Evolutionary conservation across 2,329 filamentous ascomycete species (phyloP).

Genomic region (Leptographium lundbergii): DNA sequence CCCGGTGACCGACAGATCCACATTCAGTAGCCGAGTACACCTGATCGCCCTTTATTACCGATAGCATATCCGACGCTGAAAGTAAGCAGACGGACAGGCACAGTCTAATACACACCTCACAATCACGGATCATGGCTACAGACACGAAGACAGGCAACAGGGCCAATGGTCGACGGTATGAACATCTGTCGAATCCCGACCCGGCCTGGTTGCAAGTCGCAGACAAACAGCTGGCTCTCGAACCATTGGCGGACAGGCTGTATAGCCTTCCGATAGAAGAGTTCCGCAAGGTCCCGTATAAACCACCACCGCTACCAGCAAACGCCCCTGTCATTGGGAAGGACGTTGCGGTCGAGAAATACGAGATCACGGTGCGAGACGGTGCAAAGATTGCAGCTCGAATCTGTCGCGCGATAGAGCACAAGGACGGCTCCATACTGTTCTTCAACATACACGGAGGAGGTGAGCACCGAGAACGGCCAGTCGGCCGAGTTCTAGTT

Average conservation of each 20-base stretch:
- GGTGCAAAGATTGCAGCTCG: not conserved
- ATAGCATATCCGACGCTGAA: not conserved
- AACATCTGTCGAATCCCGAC: not conserved
- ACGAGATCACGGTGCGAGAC: not conserved
- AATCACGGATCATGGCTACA: not conserved
- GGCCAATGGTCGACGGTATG: not conserved
- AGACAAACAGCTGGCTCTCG: not conserved
- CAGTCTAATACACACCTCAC: not conserved
- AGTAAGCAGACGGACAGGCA: not conserved
- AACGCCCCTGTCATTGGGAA: not conserved
- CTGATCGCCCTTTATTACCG: not conserved
- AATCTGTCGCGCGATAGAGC: not conserved
- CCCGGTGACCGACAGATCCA: not conserved
- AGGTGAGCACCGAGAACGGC: not conserved
- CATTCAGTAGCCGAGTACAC: too few species aligned
- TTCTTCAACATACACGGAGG: constrained; percentile 7
- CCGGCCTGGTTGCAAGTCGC: constrained; percentile 4
- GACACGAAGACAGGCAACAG: not conserved
- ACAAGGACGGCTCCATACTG: not conserved
- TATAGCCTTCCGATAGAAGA: constrained; percentile 3
- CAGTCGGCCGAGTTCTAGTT: too few species aligned
- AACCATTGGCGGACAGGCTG: not conserved
- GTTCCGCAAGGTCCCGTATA: constrained; percentile 8
- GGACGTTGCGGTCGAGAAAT: not conserved
- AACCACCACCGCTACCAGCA: not conserved